Evolutionary conservation across 2,329 filamentous ascomycete species (phyloP), one percentile per base, ranked within the genome.

Genomic region (Penicillium sp.): DNA sequence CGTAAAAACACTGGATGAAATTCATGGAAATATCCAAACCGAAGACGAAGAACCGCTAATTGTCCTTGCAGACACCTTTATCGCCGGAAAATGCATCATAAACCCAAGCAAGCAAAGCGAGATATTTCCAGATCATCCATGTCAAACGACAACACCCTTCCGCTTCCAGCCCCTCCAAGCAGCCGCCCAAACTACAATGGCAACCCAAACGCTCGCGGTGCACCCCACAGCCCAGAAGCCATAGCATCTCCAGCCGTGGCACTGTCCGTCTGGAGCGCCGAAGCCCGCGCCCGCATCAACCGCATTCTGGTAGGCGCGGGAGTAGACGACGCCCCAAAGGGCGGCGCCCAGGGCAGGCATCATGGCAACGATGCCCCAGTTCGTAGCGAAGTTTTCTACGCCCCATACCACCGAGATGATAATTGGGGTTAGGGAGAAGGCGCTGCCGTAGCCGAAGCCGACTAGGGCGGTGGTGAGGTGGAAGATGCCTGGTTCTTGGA

Each of bases 381-480:
- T 98, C 0, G 95, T 99, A 59, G 92, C 95, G 73, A 99, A 98
- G 74, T 98, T 99, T 80, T 98, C 93, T 0, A 96, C 92, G 28
- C 95, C 95, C 95, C 95, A 99, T 48, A 99, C 94, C 10, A 97
- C 92, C n/a, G 89, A 92, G 67, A 97, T 90, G 58, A 98, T 91
- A 65, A 98, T 93, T 2, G 95, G 95, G 0, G 90, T 90, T 5
- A 98, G 84, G 50, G 87, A 90, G 80, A 98, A 99, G 22, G 93
- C 86, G 35, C 93, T 93, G 47, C 95, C 95, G 72, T 99, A 98
- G 47, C 95, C 95, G 1, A 92, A 88, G 6, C 95, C 95, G 6
- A 99, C 87, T 1, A 93, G 83, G 0, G 89, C 86, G 0, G 92
- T 96, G 8, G 96, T 90, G 50, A 94, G 77, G 84, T 92, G 94